These are phyloP conservation scores for Tylopilus sp. DNA, from an alignment of 1,284 basidiomycete species.

Conservation along the genomic window DNA sequence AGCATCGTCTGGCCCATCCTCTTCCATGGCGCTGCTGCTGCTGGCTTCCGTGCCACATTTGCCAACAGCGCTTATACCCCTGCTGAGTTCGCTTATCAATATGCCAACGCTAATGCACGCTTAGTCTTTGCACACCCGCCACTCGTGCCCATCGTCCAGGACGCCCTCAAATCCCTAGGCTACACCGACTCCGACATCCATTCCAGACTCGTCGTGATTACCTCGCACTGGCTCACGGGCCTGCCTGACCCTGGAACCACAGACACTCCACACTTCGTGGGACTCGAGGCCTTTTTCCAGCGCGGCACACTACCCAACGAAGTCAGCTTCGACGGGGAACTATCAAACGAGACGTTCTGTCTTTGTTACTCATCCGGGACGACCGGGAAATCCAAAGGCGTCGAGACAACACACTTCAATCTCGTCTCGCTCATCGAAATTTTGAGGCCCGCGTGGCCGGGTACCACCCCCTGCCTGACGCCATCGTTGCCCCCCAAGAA, in stretches of 20 bases:
- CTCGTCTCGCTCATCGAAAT: slow-evolving; percentile 50
- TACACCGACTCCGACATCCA: slow-evolving; percentile 40
- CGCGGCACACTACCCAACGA: slow-evolving; percentile 44
- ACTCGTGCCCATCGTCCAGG: slow-evolving; percentile 43
- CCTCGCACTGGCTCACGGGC: slow-evolving; percentile 40
- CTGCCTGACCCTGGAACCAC: slow-evolving; percentile 31
- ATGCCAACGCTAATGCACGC: slow-evolving; percentile 50
- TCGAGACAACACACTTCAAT: slow-evolving; percentile 68
- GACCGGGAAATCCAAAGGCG: slow-evolving; percentile 58
- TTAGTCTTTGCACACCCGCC: slow-evolving; percentile 53
- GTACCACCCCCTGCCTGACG: slow-evolving; percentile 28
- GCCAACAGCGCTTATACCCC: slow-evolving; percentile 46
- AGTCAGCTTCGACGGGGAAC: slow-evolving; percentile 47
- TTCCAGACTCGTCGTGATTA: slow-evolving; percentile 45
- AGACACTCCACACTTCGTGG: slow-evolving; percentile 29
- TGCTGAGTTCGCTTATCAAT: slow-evolving; percentile 47
- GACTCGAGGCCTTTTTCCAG: slow-evolving; percentile 43
- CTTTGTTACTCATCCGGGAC: slow-evolving; percentile 70
- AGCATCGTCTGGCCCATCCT: slow-evolving; percentile 61
- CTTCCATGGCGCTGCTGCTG: slow-evolving; percentile 52
- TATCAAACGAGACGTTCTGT: slow-evolving; percentile 52
- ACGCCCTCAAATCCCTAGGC: slow-evolving; percentile 44
- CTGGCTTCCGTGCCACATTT: slow-evolving; percentile 48
- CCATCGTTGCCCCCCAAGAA: slow-evolving; percentile 9
- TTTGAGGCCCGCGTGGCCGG: slow-evolving; percentile 40